These are phyloP conservation scores for Elongisporangium anandrum DNA, from an alignment of 352 stramenopile genomes.

Conservation along the genomic window DNA sequence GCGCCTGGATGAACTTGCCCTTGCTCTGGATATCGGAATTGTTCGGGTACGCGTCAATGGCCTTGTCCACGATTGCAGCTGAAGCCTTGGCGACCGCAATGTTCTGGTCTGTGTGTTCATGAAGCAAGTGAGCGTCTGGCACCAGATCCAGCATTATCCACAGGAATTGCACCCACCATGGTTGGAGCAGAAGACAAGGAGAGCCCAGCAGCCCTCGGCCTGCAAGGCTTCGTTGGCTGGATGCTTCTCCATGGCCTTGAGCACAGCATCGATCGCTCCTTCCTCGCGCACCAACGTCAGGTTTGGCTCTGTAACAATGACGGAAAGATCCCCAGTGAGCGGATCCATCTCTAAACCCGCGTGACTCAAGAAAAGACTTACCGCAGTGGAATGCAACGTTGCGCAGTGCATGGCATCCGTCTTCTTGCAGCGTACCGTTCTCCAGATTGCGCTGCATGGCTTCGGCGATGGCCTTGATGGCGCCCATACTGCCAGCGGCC, in stretches of 20 bases:
- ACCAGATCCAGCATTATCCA: background rate
- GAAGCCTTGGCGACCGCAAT: slow-evolving; percentile 40
- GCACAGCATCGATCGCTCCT: slow-evolving; percentile 54
- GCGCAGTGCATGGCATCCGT: slow-evolving; percentile 71
- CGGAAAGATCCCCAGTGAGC: background rate
- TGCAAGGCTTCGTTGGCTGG: slow-evolving; percentile 61
- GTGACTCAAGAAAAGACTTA: slow-evolving; percentile 7
- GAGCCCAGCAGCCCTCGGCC: slow-evolving; percentile 64
- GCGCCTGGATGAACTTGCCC: slow-evolving; percentile 49
- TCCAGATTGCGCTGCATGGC: slow-evolving; percentile 64
- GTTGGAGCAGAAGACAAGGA: slow-evolving; percentile 81
- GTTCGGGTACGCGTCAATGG: slow-evolving; percentile 30
- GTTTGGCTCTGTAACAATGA: slow-evolving; percentile 39
- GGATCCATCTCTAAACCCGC: slow-evolving; percentile 1
- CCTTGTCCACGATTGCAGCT: slow-evolving; percentile 35
- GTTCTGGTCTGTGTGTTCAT: slow-evolving; percentile 44
- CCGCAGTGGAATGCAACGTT: slow-evolving; percentile 72
- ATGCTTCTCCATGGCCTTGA: slow-evolving; percentile 61
- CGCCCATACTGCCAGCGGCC: slow-evolving; percentile 44
- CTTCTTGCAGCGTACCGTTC: slow-evolving; percentile 58
- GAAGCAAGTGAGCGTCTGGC: background rate
- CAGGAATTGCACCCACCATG: slow-evolving; percentile 25
- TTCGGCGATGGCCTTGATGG: slow-evolving; percentile 50
- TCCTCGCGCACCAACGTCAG: slow-evolving; percentile 52
- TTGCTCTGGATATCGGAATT: slow-evolving; percentile 70